phyloP scores from a whole-genome alignment of 129 eudicot species.

The Arctium lappa region DNA sequence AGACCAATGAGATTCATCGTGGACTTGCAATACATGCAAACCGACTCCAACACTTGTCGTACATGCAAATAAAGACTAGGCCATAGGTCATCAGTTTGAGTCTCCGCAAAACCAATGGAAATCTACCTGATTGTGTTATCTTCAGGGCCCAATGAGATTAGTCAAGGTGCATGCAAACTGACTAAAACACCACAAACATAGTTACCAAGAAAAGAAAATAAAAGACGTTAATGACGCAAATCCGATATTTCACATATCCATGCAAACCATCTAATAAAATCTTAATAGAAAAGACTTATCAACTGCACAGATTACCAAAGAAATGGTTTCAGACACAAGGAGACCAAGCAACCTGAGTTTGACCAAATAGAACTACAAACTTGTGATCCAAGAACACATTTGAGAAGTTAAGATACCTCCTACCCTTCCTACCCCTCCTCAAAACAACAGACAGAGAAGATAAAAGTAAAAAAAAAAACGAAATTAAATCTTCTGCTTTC shows the following conservation, averaged over 20 bases:
- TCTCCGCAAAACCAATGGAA: no score
- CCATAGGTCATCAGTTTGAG: no score
- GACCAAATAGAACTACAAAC: conserved; percentile 9
- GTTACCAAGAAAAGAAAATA: neutral
- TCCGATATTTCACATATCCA: neutral
- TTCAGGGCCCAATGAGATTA: neutral
- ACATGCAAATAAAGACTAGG: no score
- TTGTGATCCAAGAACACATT: conserved; percentile 5
- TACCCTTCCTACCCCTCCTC: conserved; percentile 3
- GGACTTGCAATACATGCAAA: no score
- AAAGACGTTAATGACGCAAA: neutral
- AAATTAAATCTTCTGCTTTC: neutral
- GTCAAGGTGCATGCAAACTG: neutral
- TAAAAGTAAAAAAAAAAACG: neutral
- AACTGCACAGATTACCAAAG: conserved; percentile 10
- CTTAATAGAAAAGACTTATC: neutral
- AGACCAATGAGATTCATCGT: no score
- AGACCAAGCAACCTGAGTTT: neutral
- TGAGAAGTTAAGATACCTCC: neutral
- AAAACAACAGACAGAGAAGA: neutral
- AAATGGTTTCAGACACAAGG: neutral
- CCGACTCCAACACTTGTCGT: no score
- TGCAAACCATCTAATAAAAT: neutral
- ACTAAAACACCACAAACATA: neutral
- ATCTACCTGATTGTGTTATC: neutral